These are phyloP conservation scores for Rhodamnia argentea DNA, from an alignment of 345 rosid species.

Conservation along the genomic window DNA sequence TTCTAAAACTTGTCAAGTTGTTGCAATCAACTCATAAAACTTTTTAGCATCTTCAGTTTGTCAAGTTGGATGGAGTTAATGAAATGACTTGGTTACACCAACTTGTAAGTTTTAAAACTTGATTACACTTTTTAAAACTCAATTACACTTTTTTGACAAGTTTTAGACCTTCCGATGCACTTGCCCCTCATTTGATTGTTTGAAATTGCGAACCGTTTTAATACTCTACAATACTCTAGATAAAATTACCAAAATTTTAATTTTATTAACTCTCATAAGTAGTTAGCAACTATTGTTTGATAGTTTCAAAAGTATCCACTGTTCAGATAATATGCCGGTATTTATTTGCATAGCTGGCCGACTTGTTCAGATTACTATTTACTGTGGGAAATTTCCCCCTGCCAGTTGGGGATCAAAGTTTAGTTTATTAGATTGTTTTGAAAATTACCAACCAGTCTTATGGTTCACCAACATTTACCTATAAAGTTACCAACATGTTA, in stretches of 20 bases:
- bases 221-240: background rate
- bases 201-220: background rate
- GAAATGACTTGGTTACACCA: too few species aligned
- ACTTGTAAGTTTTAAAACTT: too few species aligned
- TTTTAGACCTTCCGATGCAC: too few species aligned
- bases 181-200: background rate
- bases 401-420: background rate
- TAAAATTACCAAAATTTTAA: background rate
- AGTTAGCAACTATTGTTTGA: background rate
- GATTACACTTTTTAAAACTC: too few species aligned
- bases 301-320: background rate
- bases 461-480: background rate
- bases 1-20: too few species aligned
- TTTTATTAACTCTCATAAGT: background rate
- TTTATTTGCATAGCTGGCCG: background rate
- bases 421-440: background rate
- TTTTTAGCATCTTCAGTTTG: too few species aligned
- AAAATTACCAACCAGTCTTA: background rate
- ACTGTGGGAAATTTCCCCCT: background rate
- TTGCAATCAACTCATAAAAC: too few species aligned
- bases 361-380: background rate
- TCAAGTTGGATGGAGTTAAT: too few species aligned
- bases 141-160: too few species aligned
- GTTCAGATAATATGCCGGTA: background rate
- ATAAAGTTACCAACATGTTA: background rate